Evolutionary conservation across 192 early-diverging fungal species (phyloP), one percentile per base, ranked within the genome.

Genomic region (Helicostylum pulchrum): DNA sequence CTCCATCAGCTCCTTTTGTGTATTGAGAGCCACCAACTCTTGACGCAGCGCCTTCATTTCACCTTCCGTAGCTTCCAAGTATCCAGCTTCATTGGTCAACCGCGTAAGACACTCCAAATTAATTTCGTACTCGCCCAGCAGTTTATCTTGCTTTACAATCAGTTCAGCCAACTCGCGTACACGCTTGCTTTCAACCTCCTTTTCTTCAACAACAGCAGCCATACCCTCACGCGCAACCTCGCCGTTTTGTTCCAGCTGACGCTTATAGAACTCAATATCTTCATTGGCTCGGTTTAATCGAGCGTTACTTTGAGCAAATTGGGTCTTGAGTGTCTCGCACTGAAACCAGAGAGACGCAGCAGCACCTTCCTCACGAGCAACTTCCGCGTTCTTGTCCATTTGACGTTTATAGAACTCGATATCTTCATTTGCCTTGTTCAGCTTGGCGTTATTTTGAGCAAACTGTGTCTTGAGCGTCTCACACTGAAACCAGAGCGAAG

Each of bases 91-190:
- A 57, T 43, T 8, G 15, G 64, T 53, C 17, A 36, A 46, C 14
- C 36, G 30, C 5, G 46, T 44, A 34, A 34, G 45, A 47, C 32
- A 7, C 11, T 52, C 62, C 11, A 64, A 26, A n/a, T 51, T 64
- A 7, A 42, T 50, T 53, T 64, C 50, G 14, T 52, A 53, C 53
- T 42, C 62, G 0, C 46, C 21, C 47, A 70, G 51, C 7, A 70
- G 31, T 14, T 32, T 34, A 20, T 70, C 61, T 50, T 70, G 68
- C 15, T 51, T 45, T 5, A 48, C 53, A 10, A 70, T 49, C 6
- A 70, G 17, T 7, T 57, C 53, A 6, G 45, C 26, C 19, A 70
- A 44, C 42, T 70, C 61, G 9, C 68, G 51, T 2, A 70, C 54
- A 19, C 61, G 26, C 1, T 23, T 12, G 7, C 30, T 14, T 51